These are phyloP conservation scores for Zangia roseola DNA, from an alignment of 768 basidiomycete genomes.

Conservation along the genomic window DNA sequence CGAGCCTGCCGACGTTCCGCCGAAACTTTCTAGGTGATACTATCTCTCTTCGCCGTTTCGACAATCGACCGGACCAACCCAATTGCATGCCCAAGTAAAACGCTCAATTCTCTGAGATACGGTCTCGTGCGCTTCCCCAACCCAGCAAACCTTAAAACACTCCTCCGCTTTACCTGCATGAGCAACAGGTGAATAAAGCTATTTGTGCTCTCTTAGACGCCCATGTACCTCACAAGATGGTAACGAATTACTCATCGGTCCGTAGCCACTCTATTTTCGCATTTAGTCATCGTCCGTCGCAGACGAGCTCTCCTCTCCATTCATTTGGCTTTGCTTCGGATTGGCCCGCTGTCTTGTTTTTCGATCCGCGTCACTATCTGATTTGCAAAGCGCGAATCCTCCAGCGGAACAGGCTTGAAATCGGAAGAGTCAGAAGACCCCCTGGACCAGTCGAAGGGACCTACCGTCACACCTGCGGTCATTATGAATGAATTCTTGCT, in stretches of 20 bases:
- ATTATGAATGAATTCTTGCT: constrained; percentile 3
- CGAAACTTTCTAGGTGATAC: not conserved
- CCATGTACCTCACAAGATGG: constrained; percentile 22
- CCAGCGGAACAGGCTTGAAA: too few species aligned
- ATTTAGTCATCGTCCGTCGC: not conserved
- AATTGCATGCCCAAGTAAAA: too few species aligned
- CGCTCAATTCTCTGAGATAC: not conserved
- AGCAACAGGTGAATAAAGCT: constrained; percentile 22
- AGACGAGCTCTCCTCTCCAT: too few species aligned
- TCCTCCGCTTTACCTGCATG: constrained; percentile 26
- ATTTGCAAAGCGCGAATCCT: too few species aligned
- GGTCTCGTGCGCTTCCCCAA: constrained; percentile 13
- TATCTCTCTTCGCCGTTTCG: not conserved
- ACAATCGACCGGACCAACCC: not conserved
- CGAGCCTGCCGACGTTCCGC: constrained; percentile 11
- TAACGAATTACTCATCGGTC: constrained; percentile 27
- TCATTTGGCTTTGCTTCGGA: too few species aligned
- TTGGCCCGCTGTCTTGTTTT: too few species aligned
- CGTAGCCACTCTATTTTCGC: constrained; percentile 11
- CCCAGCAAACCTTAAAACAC: constrained; percentile 17
- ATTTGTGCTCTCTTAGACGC: constrained; percentile 18
- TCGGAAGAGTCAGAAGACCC: not conserved
- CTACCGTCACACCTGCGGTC: not conserved
- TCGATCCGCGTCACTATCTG: too few species aligned
- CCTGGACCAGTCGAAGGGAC: not conserved